A percentile compares a stretch with the other conserved stretches of the same genome.
Evolutionary conservation across 169 alveolate species (phyloP).

Genomic region (Ophryocystis elektroscirrha): DNA sequence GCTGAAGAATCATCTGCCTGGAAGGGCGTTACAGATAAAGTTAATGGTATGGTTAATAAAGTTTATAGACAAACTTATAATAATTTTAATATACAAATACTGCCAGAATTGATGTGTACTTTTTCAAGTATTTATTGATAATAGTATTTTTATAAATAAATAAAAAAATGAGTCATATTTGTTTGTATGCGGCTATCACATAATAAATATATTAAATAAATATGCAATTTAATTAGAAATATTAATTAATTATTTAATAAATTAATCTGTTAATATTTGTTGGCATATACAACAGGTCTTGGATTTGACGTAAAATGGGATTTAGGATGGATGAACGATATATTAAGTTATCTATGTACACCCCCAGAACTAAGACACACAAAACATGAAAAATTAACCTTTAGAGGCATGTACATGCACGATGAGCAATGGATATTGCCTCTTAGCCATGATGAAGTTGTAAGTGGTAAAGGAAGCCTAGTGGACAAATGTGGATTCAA

Average conservation of each 20-base stretch:
- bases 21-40: conserved; percentile 35
- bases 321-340: conserved; percentile 43
- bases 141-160: background rate
- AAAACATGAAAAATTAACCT: conserved; percentile 33
- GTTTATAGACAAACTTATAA: too few species aligned
- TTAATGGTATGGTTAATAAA: conserved; percentile 1
- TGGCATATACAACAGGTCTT: conserved; percentile 11
- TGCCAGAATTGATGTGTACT: too few species aligned
- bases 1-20: conserved; percentile 39
- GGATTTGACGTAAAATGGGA: conserved; percentile 44
- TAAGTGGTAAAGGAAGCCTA: conserved; percentile 35
- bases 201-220: background rate
- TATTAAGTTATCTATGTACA: conserved; percentile 24
- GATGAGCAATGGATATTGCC: conserved; percentile 38
- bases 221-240: background rate
- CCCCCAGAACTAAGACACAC: conserved; percentile 23
- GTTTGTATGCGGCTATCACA: background rate
- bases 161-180: background rate
- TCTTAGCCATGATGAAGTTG: conserved; percentile 35
- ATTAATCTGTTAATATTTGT: background rate
- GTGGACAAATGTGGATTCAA: conserved; percentile 34
- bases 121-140: too few species aligned
- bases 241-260: background rate
- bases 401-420: conserved; percentile 38
- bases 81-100: too few species aligned